Evolutionary conservation across 169 alveolate genomes (phyloP), one percentile per base, ranked within the genome.

Genomic region (Sarcocystis neurona): DNA sequence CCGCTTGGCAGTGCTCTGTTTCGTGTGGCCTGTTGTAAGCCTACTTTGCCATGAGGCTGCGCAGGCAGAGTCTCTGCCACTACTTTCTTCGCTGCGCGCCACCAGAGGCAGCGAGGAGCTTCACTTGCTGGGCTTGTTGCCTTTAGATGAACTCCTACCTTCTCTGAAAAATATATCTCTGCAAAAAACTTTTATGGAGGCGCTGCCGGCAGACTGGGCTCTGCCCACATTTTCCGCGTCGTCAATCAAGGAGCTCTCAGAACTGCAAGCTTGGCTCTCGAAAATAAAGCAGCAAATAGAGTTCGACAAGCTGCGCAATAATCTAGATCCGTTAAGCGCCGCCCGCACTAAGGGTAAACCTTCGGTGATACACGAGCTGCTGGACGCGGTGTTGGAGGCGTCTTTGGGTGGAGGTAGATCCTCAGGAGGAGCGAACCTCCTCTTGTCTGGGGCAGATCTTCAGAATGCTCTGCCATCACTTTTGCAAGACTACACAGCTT

Each of bases 191-290:
- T 72, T 72, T 27, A 30, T 72, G 6, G 82, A 15, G 37, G 82
- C 82, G 8, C 82, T 72, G 6, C 82, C 82, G 37, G 41, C 15
- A 0, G 56, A 72, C 37, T 72, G 82, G 82, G 82, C 82, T 12
- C 82, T 72, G 39, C 82, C 82, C 20, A 72, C 34, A 32, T 72
- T 72, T 72, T 6, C 82, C 41, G 15, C 82, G 39, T 72, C 82
- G 1, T 27, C 82, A 39, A 43, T 53, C 18, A 18, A 47, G 27
- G 82, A 72, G 82, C 82, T 72, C 53, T 8, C 20, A n/a, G 56
- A 72, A 32, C 82, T 72, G 3, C 82, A 43, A 41, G n/a, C 56
- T 2, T 72, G 82, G 82, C 15, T 39, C 58, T 23, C 34, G 53
- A 72, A 37, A 2, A 15, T 43, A 39, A 34, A 56, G 8, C 34